Conservation (phyloP, 352 stramenopile species). For the Halophytophthora polymorphica region DNA sequence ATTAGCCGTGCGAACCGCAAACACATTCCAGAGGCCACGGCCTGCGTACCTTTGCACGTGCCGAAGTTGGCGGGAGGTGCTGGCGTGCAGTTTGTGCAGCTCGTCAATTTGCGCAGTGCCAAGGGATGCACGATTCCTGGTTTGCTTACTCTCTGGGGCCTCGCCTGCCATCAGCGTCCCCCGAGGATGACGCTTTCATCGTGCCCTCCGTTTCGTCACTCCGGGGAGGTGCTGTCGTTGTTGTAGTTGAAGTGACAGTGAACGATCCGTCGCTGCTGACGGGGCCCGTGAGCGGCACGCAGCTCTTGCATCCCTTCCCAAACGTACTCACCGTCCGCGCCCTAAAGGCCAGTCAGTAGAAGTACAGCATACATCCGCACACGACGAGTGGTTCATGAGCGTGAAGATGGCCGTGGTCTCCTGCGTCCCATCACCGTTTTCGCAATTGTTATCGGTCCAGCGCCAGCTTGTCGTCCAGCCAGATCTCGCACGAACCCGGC, state of each 20-base stretch:
- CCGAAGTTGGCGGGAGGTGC: too few relatives aligned
- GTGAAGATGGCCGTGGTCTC: conserved; percentile 23
- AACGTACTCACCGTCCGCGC: conserved; percentile 19
- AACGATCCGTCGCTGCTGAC: conserved; percentile 7
- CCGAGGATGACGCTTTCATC: too few relatives aligned
- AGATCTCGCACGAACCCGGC: conserved; percentile 36
- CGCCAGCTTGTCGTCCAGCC: too few relatives aligned
- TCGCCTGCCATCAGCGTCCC: too few relatives aligned
- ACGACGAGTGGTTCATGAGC: conserved; percentile 32
- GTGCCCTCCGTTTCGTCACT: conserved; percentile 11
- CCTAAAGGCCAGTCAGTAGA: conserved; percentile 32
- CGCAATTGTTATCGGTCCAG: conserved; percentile 25
- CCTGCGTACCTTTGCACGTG: too few relatives aligned
- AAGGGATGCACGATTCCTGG: too few relatives aligned
- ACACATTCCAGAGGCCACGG: too few relatives aligned
- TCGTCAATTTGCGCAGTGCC: too few relatives aligned
- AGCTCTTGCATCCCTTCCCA: conserved; percentile 37
- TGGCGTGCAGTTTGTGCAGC: too few relatives aligned
- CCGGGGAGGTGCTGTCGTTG: not conserved
- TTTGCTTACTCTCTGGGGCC: too few relatives aligned
- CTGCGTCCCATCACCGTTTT: conserved; percentile 23
- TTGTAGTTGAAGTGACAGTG: conserved; percentile 9
- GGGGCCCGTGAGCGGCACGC: conserved; percentile 23
- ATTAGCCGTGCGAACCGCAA: too few relatives aligned
- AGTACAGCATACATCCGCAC: conserved; percentile 28